Conservation (phyloP, 257 asterid genomes). For the Solanum etuberosum region DNA sequence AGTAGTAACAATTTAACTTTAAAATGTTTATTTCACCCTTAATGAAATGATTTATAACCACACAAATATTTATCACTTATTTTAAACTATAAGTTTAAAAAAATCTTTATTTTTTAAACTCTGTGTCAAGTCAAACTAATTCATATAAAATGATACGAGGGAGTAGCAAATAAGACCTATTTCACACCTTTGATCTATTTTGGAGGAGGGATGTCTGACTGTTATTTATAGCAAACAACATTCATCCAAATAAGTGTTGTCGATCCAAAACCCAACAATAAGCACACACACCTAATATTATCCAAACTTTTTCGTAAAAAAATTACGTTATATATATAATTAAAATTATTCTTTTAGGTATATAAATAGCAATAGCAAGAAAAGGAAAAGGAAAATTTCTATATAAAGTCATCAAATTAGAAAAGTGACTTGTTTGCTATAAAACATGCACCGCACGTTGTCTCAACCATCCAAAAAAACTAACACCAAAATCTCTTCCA, state of each 20-base stretch:
- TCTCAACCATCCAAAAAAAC: conserved; percentile 1
- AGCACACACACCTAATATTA: neutral
- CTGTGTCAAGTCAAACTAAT: too few species aligned
- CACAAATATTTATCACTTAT: too few species aligned
- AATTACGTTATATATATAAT: neutral
- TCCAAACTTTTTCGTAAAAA: neutral
- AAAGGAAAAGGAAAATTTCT: neutral
- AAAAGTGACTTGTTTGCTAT: neutral
- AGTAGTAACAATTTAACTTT: too few species aligned
- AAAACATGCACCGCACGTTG: conserved; percentile 29
- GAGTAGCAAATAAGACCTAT: neutral
- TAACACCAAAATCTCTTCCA: conserved; percentile 2
- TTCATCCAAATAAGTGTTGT: neutral
- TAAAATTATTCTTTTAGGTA: neutral
- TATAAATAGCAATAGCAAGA: neutral
- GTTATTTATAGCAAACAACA: neutral
- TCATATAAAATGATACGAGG: too few species aligned
- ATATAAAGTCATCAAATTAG: neutral
- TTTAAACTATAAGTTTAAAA: too few species aligned
- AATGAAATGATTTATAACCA: too few species aligned
- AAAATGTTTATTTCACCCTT: too few species aligned
- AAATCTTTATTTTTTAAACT: too few species aligned
- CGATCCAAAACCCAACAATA: too few species aligned
- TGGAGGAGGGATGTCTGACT: neutral
- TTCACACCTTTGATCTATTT: neutral